Evolutionary conservation across 2,329 filamentous ascomycete genomes (phyloP).

Genomic region (Gaeumannomyces tritici): DNA sequence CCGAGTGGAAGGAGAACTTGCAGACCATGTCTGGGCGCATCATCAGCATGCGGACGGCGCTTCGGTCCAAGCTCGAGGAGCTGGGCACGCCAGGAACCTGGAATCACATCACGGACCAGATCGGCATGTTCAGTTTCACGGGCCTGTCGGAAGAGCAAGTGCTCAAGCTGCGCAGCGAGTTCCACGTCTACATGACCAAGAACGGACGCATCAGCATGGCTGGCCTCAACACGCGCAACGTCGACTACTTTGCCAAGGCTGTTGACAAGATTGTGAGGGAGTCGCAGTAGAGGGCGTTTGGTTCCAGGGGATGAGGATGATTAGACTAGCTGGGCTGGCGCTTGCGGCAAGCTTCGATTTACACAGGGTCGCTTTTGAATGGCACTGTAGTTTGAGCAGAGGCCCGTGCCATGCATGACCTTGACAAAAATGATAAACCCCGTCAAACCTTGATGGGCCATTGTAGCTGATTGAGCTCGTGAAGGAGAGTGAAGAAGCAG

Average conservation of each 20-base stretch:
- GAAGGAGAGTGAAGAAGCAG: too few relatives aligned
- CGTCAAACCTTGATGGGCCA: too few relatives aligned
- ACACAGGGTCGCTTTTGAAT: not conserved
- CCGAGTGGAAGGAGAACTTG: slow-evolving; percentile 88
- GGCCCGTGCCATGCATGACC: too few relatives aligned
- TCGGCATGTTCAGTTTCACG: slow-evolving; percentile 98
- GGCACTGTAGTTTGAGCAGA: too few relatives aligned
- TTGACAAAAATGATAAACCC: too few relatives aligned
- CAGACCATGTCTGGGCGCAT: slow-evolving; percentile 93
- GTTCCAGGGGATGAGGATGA: not conserved
- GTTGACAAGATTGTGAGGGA: slow-evolving; percentile 74
- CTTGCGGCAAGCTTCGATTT: not conserved
- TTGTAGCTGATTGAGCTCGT: too few relatives aligned
- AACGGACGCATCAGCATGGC: slow-evolving; percentile 98
- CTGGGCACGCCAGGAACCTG: slow-evolving; percentile 81
- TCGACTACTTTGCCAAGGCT: slow-evolving; percentile 87
- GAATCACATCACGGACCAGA: slow-evolving; percentile 97
- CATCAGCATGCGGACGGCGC: slow-evolving; percentile 74
- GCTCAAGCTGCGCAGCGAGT: slow-evolving; percentile 55
- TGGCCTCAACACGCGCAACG: slow-evolving; percentile 83
- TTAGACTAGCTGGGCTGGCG: too few relatives aligned
- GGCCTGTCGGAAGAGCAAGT: slow-evolving; percentile 69
- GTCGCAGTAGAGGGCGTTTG: slow-evolving; percentile 6
- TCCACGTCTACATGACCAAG: slow-evolving; percentile 88
- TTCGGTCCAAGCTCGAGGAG: slow-evolving; percentile 73